phyloP scores from a whole-genome alignment of 164 flowering plant genomes.

The Stephania cephalantha region DNA sequence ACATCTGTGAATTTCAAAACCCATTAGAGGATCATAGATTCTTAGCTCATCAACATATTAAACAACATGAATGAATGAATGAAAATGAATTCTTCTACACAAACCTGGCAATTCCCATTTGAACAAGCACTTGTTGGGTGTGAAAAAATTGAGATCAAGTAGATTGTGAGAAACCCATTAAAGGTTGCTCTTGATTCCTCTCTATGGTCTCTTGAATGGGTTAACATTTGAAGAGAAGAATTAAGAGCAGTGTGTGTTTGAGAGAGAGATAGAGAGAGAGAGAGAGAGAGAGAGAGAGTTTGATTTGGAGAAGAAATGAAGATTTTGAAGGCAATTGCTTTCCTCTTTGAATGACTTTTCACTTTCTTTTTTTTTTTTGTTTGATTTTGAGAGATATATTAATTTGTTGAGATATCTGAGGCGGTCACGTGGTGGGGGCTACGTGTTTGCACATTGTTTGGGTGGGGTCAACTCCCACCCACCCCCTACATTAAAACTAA shows the following conservation, averaged over 20 bases:
- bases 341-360: background rate
- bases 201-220: constrained; percentile 22
- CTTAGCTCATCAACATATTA: background rate
- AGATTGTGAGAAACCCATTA: constrained; percentile 14
- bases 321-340: background rate
- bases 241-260: background rate
- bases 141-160: constrained; percentile 13
- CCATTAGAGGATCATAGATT: background rate
- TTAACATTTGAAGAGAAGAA: constrained; percentile 22
- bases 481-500: no score
- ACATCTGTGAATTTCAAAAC: constrained; percentile 37
- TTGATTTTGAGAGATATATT: no score
- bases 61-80: background rate
- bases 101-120: constrained; percentile 64
- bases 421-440: constrained; percentile 3
- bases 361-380: background rate
- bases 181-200: constrained; percentile 26
- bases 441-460: background rate
- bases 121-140: constrained; percentile 37
- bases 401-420: background rate
- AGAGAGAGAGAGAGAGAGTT: background rate
- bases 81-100: background rate
- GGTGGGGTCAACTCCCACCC: no score
- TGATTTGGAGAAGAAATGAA: background rate
- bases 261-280: background rate